Evolutionary conservation across 2,329 filamentous ascomycete genomes (phyloP).

Genomic region (Exophiala bonariae): DNA sequence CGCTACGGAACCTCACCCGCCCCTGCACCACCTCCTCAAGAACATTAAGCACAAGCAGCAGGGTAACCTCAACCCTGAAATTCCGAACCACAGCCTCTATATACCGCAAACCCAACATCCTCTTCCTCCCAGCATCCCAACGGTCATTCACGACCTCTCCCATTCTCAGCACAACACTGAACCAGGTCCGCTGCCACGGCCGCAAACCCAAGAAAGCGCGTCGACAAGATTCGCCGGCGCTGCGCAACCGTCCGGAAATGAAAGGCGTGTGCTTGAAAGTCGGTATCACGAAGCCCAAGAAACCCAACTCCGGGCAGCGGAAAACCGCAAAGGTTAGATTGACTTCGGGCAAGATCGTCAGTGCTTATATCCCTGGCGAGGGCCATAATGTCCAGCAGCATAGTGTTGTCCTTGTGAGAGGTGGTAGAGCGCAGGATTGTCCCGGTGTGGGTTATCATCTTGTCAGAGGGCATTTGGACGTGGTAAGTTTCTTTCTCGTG

Average conservation of each 20-base stretch:
- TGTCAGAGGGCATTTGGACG: conserved; percentile 85
- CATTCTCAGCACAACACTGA: conserved; percentile 63
- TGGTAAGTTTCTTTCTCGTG: conserved; percentile 62
- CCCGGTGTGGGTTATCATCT: conserved; percentile 96
- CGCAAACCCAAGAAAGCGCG: conserved; percentile 77
- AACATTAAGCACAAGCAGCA: conserved; percentile 15
- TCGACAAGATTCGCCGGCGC: conserved; percentile 83
- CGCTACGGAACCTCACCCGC: conserved; percentile 35
- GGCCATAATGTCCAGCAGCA: conserved; percentile 99
- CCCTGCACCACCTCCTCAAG: conserved; percentile 25
- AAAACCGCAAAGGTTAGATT: conserved; percentile 92
- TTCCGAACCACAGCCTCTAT: conserved; percentile 2
- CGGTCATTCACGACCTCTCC: conserved; percentile 61
- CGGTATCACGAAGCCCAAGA: conserved; percentile 92
- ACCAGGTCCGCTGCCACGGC: conserved; percentile 74
- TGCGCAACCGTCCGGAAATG: conserved; percentile 73
- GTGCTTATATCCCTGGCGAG: conserved; percentile 94
- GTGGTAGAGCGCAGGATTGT: conserved; percentile 92
- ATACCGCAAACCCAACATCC: conserved; percentile 37
- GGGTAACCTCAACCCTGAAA: conserved; percentile 10
- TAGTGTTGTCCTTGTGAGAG: conserved; percentile 92
- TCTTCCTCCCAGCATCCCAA: conserved; percentile 11
- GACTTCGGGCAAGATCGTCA: conserved; percentile 82
- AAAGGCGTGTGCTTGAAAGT: conserved; percentile 97
- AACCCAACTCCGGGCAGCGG: conserved; percentile 95